Evolutionary conservation across 2,329 filamentous ascomycete genomes (phyloP).

Genomic region (Pseudogymnoascus sp.): DNA sequence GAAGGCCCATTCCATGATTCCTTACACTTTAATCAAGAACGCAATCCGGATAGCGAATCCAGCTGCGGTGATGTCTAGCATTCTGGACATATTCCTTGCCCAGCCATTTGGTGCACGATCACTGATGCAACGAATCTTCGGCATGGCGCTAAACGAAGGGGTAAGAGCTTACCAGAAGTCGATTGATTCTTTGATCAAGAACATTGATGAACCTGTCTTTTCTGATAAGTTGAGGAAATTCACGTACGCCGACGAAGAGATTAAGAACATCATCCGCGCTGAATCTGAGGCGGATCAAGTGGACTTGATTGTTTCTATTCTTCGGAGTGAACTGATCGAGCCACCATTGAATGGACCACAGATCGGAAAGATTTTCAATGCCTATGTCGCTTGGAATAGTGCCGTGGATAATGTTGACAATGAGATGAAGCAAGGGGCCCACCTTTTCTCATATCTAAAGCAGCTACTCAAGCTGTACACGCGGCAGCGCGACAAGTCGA

Average conservation of each 20-base stretch:
- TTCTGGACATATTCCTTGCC: conserved; percentile 89
- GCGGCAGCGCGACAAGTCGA: conserved; percentile 85
- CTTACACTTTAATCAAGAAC: conserved; percentile 90
- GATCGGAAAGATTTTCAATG: conserved; percentile 80
- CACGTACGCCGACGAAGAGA: conserved; percentile 62
- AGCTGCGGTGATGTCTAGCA: conserved; percentile 90
- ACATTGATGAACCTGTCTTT: conserved; percentile 74
- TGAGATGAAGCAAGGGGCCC: conserved; percentile 79
- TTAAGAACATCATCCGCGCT: conserved; percentile 65
- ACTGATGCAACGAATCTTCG: conserved; percentile 89
- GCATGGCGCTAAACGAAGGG: conserved; percentile 81
- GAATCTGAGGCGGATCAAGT: conserved; percentile 68
- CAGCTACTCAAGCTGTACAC: conserved; percentile 89
- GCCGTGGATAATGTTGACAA: conserved; percentile 86
- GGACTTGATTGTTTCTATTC: conserved; percentile 77
- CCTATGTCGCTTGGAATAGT: conserved; percentile 92
- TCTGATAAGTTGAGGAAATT: conserved; percentile 77
- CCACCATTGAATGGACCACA: conserved; percentile 67
- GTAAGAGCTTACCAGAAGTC: conserved; percentile 79
- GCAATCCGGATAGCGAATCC: conserved; percentile 95
- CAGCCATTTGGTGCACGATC: conserved; percentile 89
- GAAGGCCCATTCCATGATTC: conserved; percentile 88
- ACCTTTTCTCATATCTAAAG: conserved; percentile 91
- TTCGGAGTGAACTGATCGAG: conserved; percentile 68
- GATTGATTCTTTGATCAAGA: conserved; percentile 67